These are phyloP conservation scores for Alnus rubra DNA, from an alignment of 306 rosid genomes.

Conservation along the genomic window DNA sequence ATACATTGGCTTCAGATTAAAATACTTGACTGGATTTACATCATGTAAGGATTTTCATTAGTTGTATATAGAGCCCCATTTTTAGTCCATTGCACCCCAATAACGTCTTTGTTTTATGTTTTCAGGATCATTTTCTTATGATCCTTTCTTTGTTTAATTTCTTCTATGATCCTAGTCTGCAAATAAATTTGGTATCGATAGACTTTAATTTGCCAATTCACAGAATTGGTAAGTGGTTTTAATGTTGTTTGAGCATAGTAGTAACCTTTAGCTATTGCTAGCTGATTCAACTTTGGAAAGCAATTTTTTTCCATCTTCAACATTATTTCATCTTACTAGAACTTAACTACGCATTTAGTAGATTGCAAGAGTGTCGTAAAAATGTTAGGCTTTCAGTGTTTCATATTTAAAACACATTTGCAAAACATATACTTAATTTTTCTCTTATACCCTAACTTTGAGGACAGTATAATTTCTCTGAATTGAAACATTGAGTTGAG, in stretches of 20 bases:
- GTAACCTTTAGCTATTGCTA: not conserved
- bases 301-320: not conserved
- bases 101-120: not conserved
- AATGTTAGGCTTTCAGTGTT: not conserved
- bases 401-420: not conserved
- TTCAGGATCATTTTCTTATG: not conserved
- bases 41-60: not conserved
- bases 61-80: not conserved
- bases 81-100: not conserved
- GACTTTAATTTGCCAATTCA: not conserved
- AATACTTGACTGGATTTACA: not conserved
- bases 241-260: not conserved
- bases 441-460: not conserved
- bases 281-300: not conserved
- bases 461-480: not conserved
- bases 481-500: not conserved
- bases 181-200: not conserved
- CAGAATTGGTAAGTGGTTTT: not conserved
- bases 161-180: not conserved
- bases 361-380: not conserved
- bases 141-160: not conserved
- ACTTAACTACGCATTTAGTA: not conserved
- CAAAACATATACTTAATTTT: not conserved
- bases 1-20: not conserved
- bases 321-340: not conserved